phyloP scores from a whole-genome alignment of 2,329 filamentous ascomycete species.

The Penicillium sp. region DNA sequence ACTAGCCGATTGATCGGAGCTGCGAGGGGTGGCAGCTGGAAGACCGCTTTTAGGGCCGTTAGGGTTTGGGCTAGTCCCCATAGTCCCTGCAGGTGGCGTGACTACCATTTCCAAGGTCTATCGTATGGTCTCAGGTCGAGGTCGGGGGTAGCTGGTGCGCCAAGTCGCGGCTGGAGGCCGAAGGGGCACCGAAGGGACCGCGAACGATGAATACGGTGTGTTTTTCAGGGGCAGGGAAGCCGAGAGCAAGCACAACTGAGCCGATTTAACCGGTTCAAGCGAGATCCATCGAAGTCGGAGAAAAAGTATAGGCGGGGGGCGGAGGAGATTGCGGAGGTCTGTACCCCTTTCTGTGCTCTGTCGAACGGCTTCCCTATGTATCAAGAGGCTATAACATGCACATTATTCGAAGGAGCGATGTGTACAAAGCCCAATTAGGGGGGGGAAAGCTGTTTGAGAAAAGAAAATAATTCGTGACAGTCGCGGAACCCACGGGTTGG shows the following conservation, averaged over 20 bases:
- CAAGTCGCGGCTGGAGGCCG: background rate
- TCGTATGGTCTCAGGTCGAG: background rate
- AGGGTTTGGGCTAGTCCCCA: background rate
- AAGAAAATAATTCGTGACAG: conserved; percentile 21
- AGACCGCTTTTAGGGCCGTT: background rate
- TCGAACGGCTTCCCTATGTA: conserved; percentile 21
- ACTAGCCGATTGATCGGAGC: background rate
- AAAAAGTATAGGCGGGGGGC: conserved; percentile 5
- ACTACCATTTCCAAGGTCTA: conserved; percentile 7
- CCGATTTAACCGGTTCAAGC: conserved; percentile 15
- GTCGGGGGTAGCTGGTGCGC: background rate
- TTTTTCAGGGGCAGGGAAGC: conserved; percentile 19
- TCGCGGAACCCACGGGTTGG: conserved; percentile 36
- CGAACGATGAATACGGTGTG: background rate
- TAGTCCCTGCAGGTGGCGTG: conserved; percentile 1
- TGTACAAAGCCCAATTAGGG: background rate
- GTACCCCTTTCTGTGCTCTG: conserved; percentile 27
- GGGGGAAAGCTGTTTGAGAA: background rate
- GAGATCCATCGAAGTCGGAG: conserved; percentile 6
- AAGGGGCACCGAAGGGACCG: background rate
- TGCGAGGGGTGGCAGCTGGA: conserved; percentile 1
- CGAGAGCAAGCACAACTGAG: conserved; percentile 17
- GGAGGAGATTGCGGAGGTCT: conserved; percentile 9
- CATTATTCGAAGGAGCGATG: conserved; percentile 14
- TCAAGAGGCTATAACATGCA: conserved; percentile 12